Evolutionary conservation across 2,329 filamentous ascomycete genomes (phyloP), one percentile per base, ranked within the genome.

Genomic region (Arthroderma uncinatum): DNA sequence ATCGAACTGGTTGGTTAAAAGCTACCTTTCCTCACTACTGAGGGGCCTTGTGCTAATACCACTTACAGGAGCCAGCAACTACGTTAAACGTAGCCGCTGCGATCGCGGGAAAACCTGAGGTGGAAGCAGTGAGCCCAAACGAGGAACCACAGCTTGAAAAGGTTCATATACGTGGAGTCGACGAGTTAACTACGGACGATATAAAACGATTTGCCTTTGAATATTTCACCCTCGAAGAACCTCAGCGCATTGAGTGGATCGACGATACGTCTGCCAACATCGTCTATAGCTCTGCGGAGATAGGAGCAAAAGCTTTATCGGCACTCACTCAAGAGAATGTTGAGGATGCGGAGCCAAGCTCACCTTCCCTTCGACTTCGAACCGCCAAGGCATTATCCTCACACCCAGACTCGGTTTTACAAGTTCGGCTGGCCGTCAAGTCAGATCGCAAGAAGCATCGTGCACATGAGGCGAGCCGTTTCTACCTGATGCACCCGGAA

Each of bases 191-290:
- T 33, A 90, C 90, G 28, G 79, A 83, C 57, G 83, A 95, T 62
- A 85, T 97, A 64, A 85, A 86, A 64, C 77, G 80, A 59, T 96
- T 90, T 65, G 82, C 89, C 7, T 73, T 77, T 52, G 79, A 87
- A 61, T 81, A 93, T 69, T 89, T 81, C 65, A 74, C 78, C 36
- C 69, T 71, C 12, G 76, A 78, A 57, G 67, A 74, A 55, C 76
- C 84, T 57, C 75, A 80, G 57, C 79, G 81, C 60, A 78, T 96
- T 61, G 90, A 97, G 73, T 98, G 93, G 93, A 89, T 98, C 63
- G 89, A 97, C 69, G 93, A 98, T 71, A 84, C 82, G 5, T 92
- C 89, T 0, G 89, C 89, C 61, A 97, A 97, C 68, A 77, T 96
- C 55, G 72, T 95, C 55, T 97, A 93, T 73, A 76, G 77, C 57